Base-by-base conservation (phyloP, 1,284 basidiomycete species). In the Volvariella surrecta region DNA sequence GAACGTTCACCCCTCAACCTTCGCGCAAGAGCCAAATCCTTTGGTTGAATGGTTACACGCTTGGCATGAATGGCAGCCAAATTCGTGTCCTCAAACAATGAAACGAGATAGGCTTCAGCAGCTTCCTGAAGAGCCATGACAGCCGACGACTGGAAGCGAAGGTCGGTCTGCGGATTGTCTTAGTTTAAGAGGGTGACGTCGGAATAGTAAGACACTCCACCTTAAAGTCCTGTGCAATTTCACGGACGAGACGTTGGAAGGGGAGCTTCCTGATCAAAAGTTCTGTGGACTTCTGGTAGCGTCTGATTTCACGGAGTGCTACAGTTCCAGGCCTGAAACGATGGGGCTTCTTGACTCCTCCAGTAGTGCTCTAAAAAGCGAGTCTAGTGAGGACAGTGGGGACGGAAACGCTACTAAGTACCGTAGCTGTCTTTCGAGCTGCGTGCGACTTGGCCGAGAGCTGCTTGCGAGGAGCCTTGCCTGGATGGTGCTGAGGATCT, bases 271-370 rank as follows among this genome's bases (percentile, higher is more conserved):
- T 71, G 63, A 86, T 85, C 54, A 85, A 72, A 50, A 85, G 71
- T 64, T 85, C 82, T 51, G 85, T 83, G 50, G 82, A 83, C 69
- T 82, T 84, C 64, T 88, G 86, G 74, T 89, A 89, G 48, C 82
- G 74, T 62, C 86, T 72, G 56, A 89, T 89, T 68, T 89, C 86
- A 68, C 85, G 81, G 48, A 89, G 78, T 57, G 85, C 85, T 63
- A 89, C 84, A 52, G 84, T 88, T 56, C 69, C 69, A 22, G 70
- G 70, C 56, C 68, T 66, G 57, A 68, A 67, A 44, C 68, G 76
- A 74, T 85, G 80, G 52, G 81, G 80, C 70, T 82, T 83, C 76
- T 84, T 82, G 58, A 83, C 82, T 69, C 84, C 84, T 66, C 82
- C 82, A 54, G 82, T 70, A 39, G 71, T 64, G 46, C 69, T 67